Conservation (phyloP, 1,139 yeast genomes). For the Suhomyces wounanorum region DNA sequence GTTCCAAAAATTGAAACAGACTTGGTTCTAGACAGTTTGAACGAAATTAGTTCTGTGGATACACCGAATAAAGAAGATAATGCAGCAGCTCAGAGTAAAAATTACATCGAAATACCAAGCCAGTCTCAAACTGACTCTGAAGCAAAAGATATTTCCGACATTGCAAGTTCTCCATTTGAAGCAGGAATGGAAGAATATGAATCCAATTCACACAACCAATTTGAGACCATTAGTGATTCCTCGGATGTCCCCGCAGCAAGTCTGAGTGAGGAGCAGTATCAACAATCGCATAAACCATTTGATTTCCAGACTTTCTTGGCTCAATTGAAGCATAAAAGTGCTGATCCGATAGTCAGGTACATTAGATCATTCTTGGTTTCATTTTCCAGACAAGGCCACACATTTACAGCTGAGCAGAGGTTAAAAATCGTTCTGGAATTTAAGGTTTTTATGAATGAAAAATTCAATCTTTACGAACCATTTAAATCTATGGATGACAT, state of each 20-base stretch:
- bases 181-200: slow-evolving; percentile 8
- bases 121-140: not conserved
- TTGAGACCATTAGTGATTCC: not conserved
- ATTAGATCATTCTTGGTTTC: slow-evolving; percentile 78
- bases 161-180: slow-evolving; percentile 9
- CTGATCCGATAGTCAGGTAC: slow-evolving; percentile 89
- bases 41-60: not conserved
- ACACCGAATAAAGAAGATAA: not conserved
- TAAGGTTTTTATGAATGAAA: slow-evolving; percentile 66
- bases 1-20: not conserved
- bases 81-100: not conserved
- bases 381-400: slow-evolving; percentile 60
- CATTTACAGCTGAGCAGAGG: slow-evolving; percentile 77
- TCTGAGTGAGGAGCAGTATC: slow-evolving; percentile 31
- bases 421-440: slow-evolving; percentile 74
- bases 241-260: slow-evolving; percentile 5
- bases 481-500: slow-evolving; percentile 65
- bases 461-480: slow-evolving; percentile 69
- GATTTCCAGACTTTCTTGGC: slow-evolving; percentile 81
- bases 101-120: slow-evolving; percentile 1
- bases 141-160: slow-evolving; percentile 7
- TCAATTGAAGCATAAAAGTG: slow-evolving; percentile 70
- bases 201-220: not conserved
- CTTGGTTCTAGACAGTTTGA: not conserved
- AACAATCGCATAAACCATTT: slow-evolving; percentile 55